A percentile compares a stretch with the other conserved stretches of the same genome.
phyloP scores from a whole-genome alignment of 2,329 filamentous ascomycete genomes.

The Exophiala sideris region DNA sequence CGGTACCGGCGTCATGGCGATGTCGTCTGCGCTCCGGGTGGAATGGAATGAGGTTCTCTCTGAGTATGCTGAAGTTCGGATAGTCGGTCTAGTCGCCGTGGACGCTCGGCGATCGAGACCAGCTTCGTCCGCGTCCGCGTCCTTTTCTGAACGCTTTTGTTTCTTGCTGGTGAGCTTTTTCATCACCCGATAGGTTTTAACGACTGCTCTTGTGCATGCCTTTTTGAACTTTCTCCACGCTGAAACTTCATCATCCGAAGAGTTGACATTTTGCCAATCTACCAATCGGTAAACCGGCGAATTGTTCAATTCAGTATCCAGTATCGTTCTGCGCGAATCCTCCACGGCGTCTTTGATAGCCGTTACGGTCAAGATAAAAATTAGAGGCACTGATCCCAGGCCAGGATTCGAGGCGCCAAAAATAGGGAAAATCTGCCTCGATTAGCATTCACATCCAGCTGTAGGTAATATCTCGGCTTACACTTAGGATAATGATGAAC shows the following conservation, averaged over 20 bases:
- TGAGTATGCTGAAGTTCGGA: conserved; percentile 55
- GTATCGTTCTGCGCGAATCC: conserved; percentile 84
- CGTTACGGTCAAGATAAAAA: conserved; percentile 85
- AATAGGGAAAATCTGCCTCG: conserved; percentile 80
- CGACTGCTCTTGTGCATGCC: conserved; percentile 63
- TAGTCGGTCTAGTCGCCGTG: conserved; percentile 57
- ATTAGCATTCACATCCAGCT: conserved; percentile 3
- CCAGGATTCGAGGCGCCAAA: conserved; percentile 91
- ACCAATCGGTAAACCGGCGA: conserved; percentile 86
- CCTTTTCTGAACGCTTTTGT: conserved; percentile 49
- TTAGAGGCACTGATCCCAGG: conserved; percentile 83
- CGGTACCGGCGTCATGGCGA: conserved; percentile 93
- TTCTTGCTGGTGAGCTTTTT: conserved; percentile 40
- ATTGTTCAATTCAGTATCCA: conserved; percentile 94
- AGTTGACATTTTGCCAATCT: conserved; percentile 91
- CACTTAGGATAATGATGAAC: conserved; percentile 88
- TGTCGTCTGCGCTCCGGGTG: conserved; percentile 59
- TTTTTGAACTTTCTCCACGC: conserved; percentile 90
- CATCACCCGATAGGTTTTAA: conserved; percentile 53
- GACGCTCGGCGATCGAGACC: conserved; percentile 58
- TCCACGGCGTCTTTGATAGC: conserved; percentile 93
- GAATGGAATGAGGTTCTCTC: conserved; percentile 53
- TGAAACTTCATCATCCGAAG: conserved; percentile 79
- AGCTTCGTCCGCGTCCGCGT: conserved; percentile 50
- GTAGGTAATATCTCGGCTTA: conserved; percentile 52